Evolutionary conservation across 108 stramenopile genomes (phyloP).

Genomic region (Seminavis robusta): DNA sequence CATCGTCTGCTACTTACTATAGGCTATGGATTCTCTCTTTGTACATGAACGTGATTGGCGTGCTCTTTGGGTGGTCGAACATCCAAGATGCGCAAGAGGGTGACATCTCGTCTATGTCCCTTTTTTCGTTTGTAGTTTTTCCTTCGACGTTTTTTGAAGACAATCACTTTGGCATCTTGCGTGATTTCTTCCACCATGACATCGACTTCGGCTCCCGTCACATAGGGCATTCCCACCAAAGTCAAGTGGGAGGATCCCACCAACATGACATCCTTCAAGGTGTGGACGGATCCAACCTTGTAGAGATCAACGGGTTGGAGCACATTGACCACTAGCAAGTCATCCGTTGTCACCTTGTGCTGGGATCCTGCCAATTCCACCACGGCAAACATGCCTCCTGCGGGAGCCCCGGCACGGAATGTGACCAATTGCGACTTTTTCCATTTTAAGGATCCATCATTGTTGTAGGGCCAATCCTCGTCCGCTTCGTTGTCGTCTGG

Average conservation of each 20-base stretch:
- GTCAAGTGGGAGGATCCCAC: constrained; percentile 64
- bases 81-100: constrained; percentile 77
- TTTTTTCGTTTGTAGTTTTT: constrained; percentile 86
- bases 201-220: constrained; percentile 71
- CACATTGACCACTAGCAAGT: constrained; percentile 77
- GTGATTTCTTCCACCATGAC: constrained; percentile 91
- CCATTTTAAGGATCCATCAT: constrained; percentile 51
- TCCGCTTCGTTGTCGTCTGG: constrained; percentile 39
- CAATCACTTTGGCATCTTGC: constrained; percentile 74
- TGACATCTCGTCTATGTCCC: constrained; percentile 78
- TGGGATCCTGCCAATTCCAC: constrained; percentile 74
- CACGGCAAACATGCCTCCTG: constrained; percentile 76
- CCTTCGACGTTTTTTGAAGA: constrained; percentile 90
- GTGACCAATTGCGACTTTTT: constrained; percentile 54
- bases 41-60: constrained; percentile 25
- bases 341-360: constrained; percentile 80
- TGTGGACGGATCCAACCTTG: constrained; percentile 68
- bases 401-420: constrained; percentile 67
- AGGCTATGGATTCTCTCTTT: too few relatives aligned
- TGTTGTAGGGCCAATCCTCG: constrained; percentile 33
- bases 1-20: too few relatives aligned
- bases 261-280: constrained; percentile 69
- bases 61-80: constrained; percentile 67
- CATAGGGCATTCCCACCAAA: constrained; percentile 77
- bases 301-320: constrained; percentile 60